A percentile compares a stretch with the other conserved stretches of the same genome.
These are phyloP conservation scores for Picea sitchensis DNA, from an alignment of 75 land plant genomes.

Conservation along the genomic window DNA sequence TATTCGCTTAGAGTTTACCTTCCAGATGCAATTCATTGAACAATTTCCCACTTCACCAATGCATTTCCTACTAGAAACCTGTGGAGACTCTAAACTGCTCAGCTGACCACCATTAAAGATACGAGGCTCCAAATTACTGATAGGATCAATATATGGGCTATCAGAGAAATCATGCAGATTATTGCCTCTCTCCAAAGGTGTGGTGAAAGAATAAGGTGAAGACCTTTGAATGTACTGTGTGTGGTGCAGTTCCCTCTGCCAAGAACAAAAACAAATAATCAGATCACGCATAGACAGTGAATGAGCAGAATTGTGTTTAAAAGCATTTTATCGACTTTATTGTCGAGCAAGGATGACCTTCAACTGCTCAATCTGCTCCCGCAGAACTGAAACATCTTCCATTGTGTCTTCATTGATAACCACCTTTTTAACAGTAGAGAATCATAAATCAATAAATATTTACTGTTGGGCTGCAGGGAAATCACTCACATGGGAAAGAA, in stretches of 20 bases:
- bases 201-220: not conserved
- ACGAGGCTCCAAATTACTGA: not conserved
- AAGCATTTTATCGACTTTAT: not conserved
- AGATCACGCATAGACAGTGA: not conserved
- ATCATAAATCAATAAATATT: slow-evolving; percentile 7
- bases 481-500: not conserved
- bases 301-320: not conserved
- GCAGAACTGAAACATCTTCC: slow-evolving; percentile 31
- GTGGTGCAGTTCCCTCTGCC: slow-evolving; percentile 1
- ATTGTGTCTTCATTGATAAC: slow-evolving; percentile 38
- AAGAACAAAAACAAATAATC: not conserved
- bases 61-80: not conserved
- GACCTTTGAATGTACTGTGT: not conserved
- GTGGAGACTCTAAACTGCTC: not conserved
- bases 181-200: not conserved
- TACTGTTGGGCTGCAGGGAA: not conserved
- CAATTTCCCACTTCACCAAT: not conserved
- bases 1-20: slow-evolving; percentile 2
- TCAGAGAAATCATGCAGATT: not conserved
- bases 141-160: not conserved
- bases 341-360: slow-evolving; percentile 21
- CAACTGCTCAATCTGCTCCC: slow-evolving; percentile 23
- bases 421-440: slow-evolving; percentile 22
- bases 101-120: not conserved
- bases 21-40: slow-evolving; percentile 1